phyloP scores from a whole-genome alignment of 768 basidiomycete genomes.

The Suillus weaverae region DNA sequence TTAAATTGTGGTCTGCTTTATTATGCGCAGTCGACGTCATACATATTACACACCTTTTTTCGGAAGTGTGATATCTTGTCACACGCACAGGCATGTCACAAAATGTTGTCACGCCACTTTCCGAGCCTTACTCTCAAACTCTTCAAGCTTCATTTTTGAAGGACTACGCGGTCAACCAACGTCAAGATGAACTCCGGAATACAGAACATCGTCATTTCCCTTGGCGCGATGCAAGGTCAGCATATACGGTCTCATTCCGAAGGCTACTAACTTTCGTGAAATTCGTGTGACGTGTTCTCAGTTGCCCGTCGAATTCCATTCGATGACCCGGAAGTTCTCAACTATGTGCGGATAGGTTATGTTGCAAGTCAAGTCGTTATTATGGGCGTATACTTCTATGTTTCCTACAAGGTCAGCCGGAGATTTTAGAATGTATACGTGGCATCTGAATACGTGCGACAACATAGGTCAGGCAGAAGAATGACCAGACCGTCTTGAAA shows the following conservation, averaged over 20 bases:
- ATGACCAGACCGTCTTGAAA: conserved; percentile 94
- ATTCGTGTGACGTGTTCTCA: conserved; percentile 30
- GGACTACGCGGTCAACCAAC: conserved; percentile 17
- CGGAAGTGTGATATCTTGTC: conserved; percentile 27
- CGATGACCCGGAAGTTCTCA: conserved; percentile 80
- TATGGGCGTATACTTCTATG: conserved; percentile 77
- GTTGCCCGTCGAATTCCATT: conserved; percentile 92
- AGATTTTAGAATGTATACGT: not conserved
- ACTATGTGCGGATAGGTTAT: conserved; percentile 84
- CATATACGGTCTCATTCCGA: not conserved
- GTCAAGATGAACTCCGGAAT: conserved; percentile 69
- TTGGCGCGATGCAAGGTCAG: conserved; percentile 89
- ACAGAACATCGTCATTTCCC: conserved; percentile 84
- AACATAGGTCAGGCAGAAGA: conserved; percentile 89
- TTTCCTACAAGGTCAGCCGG: conserved; percentile 60
- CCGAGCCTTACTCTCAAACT: conserved; percentile 10
- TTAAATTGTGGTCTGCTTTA: not conserved
- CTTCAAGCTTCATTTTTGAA: conserved; percentile 7
- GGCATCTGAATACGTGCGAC: conserved; percentile 8
- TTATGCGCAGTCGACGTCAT: conserved; percentile 5
- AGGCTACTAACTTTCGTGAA: not conserved
- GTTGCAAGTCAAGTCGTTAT: conserved; percentile 70
- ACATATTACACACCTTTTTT: not conserved
- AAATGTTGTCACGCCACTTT: conserved; percentile 1
- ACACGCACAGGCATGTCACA: conserved; percentile 21